Conservation (phyloP, 805 yeast species). For the Brettanomyces sp. region DNA sequence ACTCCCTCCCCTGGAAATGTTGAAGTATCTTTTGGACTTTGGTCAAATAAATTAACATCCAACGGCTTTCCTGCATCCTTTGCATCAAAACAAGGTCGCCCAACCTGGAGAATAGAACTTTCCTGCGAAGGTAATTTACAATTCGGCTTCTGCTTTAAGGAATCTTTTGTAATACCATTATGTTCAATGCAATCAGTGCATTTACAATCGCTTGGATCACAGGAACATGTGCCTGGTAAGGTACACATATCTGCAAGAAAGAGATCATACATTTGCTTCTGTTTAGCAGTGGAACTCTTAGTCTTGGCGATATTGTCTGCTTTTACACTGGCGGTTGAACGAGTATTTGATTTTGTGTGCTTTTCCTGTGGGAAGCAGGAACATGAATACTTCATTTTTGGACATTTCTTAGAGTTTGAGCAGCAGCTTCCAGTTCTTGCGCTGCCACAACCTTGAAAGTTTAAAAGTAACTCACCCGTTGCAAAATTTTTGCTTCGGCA, state of each 20-base stretch:
- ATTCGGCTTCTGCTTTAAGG: too few relatives aligned
- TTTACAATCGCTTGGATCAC: constrained; percentile 22
- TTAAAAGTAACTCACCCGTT: background rate
- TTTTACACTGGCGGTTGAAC: too few relatives aligned
- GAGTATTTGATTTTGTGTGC: background rate
- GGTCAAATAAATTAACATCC: too few relatives aligned
- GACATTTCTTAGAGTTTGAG: background rate
- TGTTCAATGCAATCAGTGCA: constrained; percentile 26
- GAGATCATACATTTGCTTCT: constrained; percentile 18
- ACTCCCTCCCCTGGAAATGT: background rate
- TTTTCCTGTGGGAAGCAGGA: background rate
- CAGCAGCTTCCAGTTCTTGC: background rate
- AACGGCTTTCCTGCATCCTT: background rate
- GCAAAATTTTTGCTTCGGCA: constrained; percentile 7
- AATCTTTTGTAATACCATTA: constrained; percentile 4
- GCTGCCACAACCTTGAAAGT: background rate
- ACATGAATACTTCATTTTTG: background rate
- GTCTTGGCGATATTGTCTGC: too few relatives aligned
- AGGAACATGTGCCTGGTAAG: constrained; percentile 26
- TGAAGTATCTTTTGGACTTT: background rate
- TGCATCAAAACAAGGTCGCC: background rate
- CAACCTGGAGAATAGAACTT: too few relatives aligned
- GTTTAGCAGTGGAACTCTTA: too few relatives aligned
- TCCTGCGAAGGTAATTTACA: too few relatives aligned
- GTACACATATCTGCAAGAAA: constrained; percentile 24